A percentile compares a stretch with the other conserved stretches of the same genome.
These are phyloP conservation scores for Zancudomyces culisetae DNA, from an alignment of 371 early-diverging fungal genomes.

Conservation along the genomic window DNA sequence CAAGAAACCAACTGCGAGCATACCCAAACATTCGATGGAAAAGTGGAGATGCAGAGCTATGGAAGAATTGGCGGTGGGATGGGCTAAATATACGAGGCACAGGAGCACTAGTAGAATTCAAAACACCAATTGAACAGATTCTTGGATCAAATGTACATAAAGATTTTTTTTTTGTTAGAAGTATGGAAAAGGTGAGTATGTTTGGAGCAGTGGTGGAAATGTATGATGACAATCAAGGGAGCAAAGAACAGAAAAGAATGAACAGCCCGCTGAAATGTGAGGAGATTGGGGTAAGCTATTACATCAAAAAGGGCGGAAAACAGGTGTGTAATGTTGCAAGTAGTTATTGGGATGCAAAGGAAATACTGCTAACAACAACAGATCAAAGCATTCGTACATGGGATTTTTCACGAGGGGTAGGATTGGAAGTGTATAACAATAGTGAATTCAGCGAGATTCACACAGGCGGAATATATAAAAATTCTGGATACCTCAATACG, in stretches of 20 bases:
- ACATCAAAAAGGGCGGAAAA: not conserved
- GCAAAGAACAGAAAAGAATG: not conserved
- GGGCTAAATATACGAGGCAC: not conserved
- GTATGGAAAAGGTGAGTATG: not conserved
- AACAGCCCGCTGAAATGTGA: not conserved
- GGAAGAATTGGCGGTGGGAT: not conserved
- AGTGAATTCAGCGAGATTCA: not conserved
- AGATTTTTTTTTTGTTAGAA: slow-evolving; percentile 1
- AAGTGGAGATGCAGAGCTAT: not conserved
- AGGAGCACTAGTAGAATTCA: not conserved
- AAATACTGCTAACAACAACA: not conserved
- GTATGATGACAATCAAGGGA: not conserved
- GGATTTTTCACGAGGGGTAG: not conserved
- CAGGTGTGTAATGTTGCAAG: not conserved
- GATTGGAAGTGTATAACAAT: not conserved
- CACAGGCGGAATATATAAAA: not conserved
- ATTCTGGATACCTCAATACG: not conserved
- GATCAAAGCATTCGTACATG: not conserved
- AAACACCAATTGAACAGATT: not conserved
- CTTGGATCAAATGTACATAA: not conserved
- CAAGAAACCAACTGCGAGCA: not conserved
- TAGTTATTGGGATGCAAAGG: not conserved
- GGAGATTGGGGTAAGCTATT: not conserved
- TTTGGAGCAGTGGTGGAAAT: not conserved
- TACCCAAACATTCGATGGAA: not conserved